Percentiles rank a stretch among this genome's conserved stretches.
These are phyloP conservation scores for Nitzschia sp. DNA, from an alignment of 108 stramenopile species.

Conservation along the genomic window DNA sequence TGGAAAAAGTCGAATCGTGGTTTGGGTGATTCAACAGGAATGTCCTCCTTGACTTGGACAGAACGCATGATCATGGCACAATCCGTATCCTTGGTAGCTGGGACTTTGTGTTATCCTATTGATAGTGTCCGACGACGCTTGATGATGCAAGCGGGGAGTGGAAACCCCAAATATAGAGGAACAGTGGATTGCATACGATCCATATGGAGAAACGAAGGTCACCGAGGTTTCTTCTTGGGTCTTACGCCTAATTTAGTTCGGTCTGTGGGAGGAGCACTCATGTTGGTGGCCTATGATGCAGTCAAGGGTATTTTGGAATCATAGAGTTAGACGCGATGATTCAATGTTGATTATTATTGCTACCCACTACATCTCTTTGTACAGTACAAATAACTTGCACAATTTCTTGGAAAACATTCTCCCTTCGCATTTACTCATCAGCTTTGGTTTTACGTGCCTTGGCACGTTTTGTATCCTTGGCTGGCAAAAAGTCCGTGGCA, in stretches of 20 bases:
- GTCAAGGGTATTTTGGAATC: constrained; percentile 9
- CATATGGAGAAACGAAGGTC: constrained; percentile 63
- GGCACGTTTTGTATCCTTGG: constrained; percentile 50
- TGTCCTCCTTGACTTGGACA: constrained; percentile 7
- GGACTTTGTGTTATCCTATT: constrained; percentile 95
- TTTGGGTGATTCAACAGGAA: background rate
- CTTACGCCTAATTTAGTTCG: constrained; percentile 81
- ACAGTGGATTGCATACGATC: constrained; percentile 63
- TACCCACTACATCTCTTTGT: background rate
- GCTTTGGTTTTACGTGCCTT: background rate
- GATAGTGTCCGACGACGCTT: constrained; percentile 95
- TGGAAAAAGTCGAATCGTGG: background rate
- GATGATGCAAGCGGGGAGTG: constrained; percentile 92
- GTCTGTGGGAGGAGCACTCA: constrained; percentile 74
- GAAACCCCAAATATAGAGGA: constrained; percentile 54
- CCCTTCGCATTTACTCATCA: background rate
- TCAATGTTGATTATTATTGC: background rate
- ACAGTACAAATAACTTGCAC: background rate
- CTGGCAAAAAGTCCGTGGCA: constrained; percentile 76
- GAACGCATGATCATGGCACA: constrained; percentile 89
- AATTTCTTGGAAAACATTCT: constrained; percentile 2
- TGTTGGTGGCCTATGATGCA: constrained; percentile 78
- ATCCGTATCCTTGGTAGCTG: constrained; percentile 83
- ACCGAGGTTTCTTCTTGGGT: constrained; percentile 73
- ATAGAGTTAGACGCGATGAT: no score